Conservation (phyloP, 73 alveolate species). For the Symbiodinium natans region DNA sequence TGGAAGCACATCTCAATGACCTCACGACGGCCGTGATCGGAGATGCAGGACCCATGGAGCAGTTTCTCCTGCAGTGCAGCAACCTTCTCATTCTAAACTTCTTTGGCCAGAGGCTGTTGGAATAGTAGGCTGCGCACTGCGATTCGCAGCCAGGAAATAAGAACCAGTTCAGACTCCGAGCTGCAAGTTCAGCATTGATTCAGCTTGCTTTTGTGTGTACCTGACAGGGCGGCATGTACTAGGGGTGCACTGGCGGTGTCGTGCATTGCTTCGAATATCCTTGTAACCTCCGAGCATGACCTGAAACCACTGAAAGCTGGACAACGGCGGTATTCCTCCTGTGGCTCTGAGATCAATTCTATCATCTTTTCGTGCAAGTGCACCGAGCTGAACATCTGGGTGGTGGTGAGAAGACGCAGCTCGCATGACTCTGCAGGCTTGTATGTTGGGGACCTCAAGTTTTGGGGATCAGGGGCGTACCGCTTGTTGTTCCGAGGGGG, state of each 20-base stretch:
- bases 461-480: not conserved
- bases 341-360: slow-evolving; percentile 83
- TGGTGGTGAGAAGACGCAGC: slow-evolving; percentile 81
- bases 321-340: no score
- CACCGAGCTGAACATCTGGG: slow-evolving; percentile 93
- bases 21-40: slow-evolving; percentile 80
- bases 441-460: no score
- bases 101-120: no score
- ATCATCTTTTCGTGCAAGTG: slow-evolving; percentile 86
- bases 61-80: not conserved
- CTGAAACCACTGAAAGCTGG: no score
- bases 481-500: not conserved
- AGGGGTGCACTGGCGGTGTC: no score
- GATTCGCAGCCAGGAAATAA: slow-evolving; percentile 40
- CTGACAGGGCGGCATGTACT: no score
- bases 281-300: no score
- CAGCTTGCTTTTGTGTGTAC: no score
- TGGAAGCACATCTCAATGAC: slow-evolving; percentile 70
- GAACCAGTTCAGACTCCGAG: slow-evolving; percentile 72
- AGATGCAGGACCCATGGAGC: slow-evolving; percentile 27
- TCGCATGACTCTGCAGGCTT: not conserved
- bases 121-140: no score
- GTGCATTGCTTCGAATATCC: no score
- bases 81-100: no score
- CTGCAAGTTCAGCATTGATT: not conserved